A percentile compares a stretch with the other conserved stretches of the same genome.
Conservation (phyloP, 345 rosid genomes). For the Euclidium syriacum region DNA sequence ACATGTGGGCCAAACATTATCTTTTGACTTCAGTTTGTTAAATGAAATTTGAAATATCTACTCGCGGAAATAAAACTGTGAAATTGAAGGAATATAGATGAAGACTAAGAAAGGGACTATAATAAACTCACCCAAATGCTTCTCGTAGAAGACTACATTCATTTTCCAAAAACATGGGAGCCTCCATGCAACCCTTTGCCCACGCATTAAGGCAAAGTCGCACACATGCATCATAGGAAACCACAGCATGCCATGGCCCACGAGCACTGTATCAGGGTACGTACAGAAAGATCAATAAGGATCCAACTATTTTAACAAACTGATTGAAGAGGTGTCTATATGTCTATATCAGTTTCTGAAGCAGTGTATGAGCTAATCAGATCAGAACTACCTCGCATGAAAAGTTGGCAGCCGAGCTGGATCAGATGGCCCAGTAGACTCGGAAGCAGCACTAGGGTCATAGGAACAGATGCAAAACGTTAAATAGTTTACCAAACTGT, state of each 20-base stretch:
- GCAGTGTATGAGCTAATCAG: constrained; percentile 1
- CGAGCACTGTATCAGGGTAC: constrained; percentile 52
- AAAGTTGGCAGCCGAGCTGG: constrained; percentile 79
- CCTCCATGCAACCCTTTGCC: constrained; percentile 98
- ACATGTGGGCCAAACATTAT: constrained; percentile 7
- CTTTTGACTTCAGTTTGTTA: neutral
- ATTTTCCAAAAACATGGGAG: constrained; percentile 90
- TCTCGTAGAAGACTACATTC: constrained; percentile 89
- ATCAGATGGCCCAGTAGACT: constrained; percentile 46
- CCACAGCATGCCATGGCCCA: constrained; percentile 96
- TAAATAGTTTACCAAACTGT: neutral
- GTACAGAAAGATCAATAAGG: constrained; percentile 6
- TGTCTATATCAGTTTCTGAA: neutral
- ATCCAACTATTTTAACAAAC: neutral
- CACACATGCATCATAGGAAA: constrained; percentile 96
- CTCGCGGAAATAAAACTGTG: neutral
- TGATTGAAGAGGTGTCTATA: neutral
- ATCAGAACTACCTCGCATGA: constrained; percentile 71
- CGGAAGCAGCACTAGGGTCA: constrained; percentile 53
- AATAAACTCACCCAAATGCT: constrained; percentile 66
- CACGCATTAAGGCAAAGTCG: constrained; percentile 98
- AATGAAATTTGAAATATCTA: neutral
- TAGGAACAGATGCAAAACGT: constrained; percentile 13
- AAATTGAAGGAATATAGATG: neutral
- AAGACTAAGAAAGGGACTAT: neutral